Percentiles rank a stretch among this genome's conserved stretches.
phyloP scores from a whole-genome alignment of 31 red algal species.

The Endocladia muricata region DNA sequence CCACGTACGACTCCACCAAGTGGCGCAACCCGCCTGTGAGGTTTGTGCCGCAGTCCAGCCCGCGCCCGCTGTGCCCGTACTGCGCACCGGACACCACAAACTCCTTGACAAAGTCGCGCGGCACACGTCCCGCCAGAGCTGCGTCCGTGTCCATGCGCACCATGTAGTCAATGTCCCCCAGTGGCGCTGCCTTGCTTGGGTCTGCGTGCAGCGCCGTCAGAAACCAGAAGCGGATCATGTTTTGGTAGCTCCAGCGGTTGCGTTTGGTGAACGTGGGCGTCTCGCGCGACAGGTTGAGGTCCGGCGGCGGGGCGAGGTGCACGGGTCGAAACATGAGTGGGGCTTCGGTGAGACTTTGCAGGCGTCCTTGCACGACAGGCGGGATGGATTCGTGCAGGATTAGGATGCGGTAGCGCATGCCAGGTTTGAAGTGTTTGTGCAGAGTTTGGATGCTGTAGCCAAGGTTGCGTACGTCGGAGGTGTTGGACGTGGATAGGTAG shows the following conservation, averaged over 20 bases:
- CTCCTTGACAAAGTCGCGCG: slow-evolving; percentile 28
- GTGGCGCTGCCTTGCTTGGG: background rate
- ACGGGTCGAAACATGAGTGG: slow-evolving; percentile 1
- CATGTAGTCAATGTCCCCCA: slow-evolving; percentile 36
- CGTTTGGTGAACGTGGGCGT: background rate
- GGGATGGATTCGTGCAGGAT: slow-evolving; percentile 8
- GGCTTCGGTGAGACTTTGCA: background rate
- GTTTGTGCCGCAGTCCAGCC: slow-evolving; percentile 24
- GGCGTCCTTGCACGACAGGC: background rate
- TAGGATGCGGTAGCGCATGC: background rate
- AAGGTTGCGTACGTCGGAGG: slow-evolving; percentile 5
- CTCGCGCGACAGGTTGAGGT: background rate
- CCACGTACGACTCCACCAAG: slow-evolving; percentile 24
- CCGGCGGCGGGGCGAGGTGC: background rate
- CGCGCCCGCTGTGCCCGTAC: slow-evolving; percentile 25
- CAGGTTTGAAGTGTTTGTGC: background rate
- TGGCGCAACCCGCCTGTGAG: slow-evolving; percentile 13
- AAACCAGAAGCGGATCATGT: slow-evolving; percentile 23
- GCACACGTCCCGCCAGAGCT: slow-evolving; percentile 8
- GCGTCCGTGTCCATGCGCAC: slow-evolving; percentile 23
- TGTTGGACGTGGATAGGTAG: background rate
- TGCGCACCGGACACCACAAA: slow-evolving; percentile 31
- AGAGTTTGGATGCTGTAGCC: background rate
- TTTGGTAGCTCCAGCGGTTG: background rate
- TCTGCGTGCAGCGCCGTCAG: background rate